These are phyloP conservation scores for Skeletonema tropicum DNA, from an alignment of 108 stramenopile species.

Conservation along the genomic window DNA sequence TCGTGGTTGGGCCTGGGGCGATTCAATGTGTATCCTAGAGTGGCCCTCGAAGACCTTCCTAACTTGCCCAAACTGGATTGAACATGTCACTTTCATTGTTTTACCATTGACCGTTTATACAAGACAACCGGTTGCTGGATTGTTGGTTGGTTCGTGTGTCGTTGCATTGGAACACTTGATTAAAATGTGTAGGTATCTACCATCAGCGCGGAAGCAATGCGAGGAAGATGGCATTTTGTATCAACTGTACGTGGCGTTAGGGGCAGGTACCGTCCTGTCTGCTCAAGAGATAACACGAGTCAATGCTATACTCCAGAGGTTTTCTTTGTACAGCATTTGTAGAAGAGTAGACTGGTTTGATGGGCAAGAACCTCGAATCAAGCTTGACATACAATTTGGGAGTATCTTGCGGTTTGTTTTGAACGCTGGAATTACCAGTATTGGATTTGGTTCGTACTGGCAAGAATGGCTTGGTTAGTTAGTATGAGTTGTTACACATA, in stretches of 20 bases:
- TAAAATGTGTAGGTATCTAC: constrained; percentile 7
- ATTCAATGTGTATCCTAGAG: constrained; percentile 39
- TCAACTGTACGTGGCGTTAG: constrained; percentile 26
- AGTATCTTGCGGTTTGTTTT: constrained; percentile 19
- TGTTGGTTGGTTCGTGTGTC: neutral
- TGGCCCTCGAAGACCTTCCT: constrained; percentile 42
- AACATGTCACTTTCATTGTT: constrained; percentile 14
- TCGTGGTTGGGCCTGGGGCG: constrained; percentile 54
- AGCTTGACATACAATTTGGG: constrained; percentile 35
- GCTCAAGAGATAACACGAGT: constrained; percentile 40
- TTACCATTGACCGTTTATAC: constrained; percentile 3
- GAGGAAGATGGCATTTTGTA: neutral
- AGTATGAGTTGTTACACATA: neutral
- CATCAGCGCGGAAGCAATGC: neutral
- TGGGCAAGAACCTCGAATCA: constrained; percentile 23
- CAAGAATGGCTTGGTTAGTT: neutral
- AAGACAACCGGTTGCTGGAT: neutral
- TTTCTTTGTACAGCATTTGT: constrained; percentile 11
- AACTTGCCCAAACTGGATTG: constrained; percentile 48
- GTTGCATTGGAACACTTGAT: constrained; percentile 7
- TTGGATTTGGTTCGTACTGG: constrained; percentile 2
- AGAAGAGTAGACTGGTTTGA: constrained; percentile 42
- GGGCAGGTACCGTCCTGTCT: constrained; percentile 30
- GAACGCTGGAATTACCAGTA: neutral
- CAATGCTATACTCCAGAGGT: constrained; percentile 6